Evolutionary conservation across 2,329 filamentous ascomycete genomes (phyloP), one percentile per base, ranked within the genome.

Genomic region (Fusarium anthophilum): DNA sequence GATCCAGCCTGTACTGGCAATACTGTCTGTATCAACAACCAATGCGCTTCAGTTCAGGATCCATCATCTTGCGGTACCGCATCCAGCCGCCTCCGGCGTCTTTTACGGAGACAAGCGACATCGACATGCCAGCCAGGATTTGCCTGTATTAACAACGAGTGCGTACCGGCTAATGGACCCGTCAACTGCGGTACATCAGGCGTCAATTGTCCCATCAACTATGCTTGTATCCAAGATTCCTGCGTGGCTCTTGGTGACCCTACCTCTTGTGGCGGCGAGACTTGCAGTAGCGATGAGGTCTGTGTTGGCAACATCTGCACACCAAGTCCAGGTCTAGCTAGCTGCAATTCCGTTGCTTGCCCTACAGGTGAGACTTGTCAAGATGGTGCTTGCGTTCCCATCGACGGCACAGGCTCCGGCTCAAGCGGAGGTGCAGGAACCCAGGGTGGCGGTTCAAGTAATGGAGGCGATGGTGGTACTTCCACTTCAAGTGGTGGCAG

Each of bases 221-320:
- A 65, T 20, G 67, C 66, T n/a, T 77, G 75, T 3, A 51, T 77
- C 8, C 53, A 71, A 7, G 26, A 48, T 6, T 66, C 59, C 4
- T 77, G 75, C 11, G 61, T 77, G 1, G 41, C 67, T 8, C 50
- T 68, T 2, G 66, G 59, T 5, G 56, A 77, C 22, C 35, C 73
- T 9, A 39, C 51, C 0, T 54, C 50, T 30, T 77, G 75, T 18
- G 66, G 63, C 3, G 45, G 56, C 2, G 24, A 54, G 10, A 10
- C 28, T 8, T 77, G 75, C 30, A 26, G 30, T 13, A 62, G 43
- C 8, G 45, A 15, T 6, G 54, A 76, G n/a, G 37, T 72, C 12
- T 77, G 75, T 14, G 35, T 77, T 14, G 58, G 71, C 15, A 65
- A 70, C 26, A 39, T 63, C 7, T 77, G 75, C 38, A 72, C 66